Conservation (phyloP, 2,329 filamentous ascomycete species). For the Fonsecaea pedrosoi region DNA sequence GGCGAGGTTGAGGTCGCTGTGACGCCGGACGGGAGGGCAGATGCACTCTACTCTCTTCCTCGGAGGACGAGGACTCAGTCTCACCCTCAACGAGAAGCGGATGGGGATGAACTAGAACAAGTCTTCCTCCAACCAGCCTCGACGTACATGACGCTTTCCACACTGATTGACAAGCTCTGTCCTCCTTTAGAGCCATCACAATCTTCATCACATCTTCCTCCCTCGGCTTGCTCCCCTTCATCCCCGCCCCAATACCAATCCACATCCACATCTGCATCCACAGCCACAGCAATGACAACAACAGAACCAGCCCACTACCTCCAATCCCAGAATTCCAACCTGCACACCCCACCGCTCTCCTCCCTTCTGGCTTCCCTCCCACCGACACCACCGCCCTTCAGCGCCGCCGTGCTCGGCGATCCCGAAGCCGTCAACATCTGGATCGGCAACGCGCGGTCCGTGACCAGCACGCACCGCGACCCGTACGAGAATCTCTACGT, state of each 20-base stretch:
- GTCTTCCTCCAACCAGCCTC: conserved; percentile 39
- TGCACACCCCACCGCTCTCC: conserved; percentile 32
- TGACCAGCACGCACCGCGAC: conserved; percentile 40
- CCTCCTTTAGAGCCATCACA: not conserved
- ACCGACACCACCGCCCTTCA: conserved; percentile 30
- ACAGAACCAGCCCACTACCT: conserved; percentile 38
- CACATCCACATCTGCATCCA: not conserved
- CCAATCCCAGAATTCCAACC: conserved; percentile 41
- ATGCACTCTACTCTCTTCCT: conserved; percentile 32
- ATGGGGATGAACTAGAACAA: conserved; percentile 4
- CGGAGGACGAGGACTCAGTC: not conserved
- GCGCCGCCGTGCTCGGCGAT: conserved; percentile 27
- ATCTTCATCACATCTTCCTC: not conserved
- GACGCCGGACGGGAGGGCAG: conserved; percentile 38
- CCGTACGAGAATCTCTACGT: conserved; percentile 42
- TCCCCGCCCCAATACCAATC: not conserved
- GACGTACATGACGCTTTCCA: conserved; percentile 31
- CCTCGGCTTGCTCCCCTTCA: not conserved
- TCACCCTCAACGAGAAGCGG: not conserved
- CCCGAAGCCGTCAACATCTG: conserved; percentile 41
- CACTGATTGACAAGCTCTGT: conserved; percentile 32
- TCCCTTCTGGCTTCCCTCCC: conserved; percentile 32
- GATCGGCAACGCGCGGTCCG: conserved; percentile 37
- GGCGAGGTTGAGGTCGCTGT: conserved; percentile 38
- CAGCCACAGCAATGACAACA: not conserved